Evolutionary conservation across 202 grass and related monocot species (phyloP).

Genomic region (Setaria italica): DNA sequence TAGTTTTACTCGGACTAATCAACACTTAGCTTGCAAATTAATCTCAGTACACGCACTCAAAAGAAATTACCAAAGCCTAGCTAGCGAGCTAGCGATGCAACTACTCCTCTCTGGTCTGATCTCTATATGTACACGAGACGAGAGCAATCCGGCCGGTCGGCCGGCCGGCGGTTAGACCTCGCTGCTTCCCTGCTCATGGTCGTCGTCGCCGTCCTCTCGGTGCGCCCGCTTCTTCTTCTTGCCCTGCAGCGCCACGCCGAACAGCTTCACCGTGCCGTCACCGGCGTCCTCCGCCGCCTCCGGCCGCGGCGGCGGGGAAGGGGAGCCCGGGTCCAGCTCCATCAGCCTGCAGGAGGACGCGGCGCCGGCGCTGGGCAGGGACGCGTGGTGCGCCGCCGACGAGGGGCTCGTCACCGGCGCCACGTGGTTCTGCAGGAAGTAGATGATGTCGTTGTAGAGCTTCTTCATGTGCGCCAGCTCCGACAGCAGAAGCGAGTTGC

Average conservation of each 20-base stretch:
- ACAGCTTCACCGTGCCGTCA: slow-evolving; percentile 71
- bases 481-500: slow-evolving; percentile 81
- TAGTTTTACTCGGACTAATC: slow-evolving; percentile 29
- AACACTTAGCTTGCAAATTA: slow-evolving; percentile 37
- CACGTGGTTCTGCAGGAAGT: slow-evolving; percentile 93
- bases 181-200: slow-evolving; percentile 50
- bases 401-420: slow-evolving; percentile 50
- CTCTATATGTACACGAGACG: slow-evolving; percentile 54
- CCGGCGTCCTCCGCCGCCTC: neutral
- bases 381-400: slow-evolving; percentile 17
- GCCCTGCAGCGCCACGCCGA: slow-evolving; percentile 72
- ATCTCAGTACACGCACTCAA: slow-evolving; percentile 17
- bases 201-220: slow-evolving; percentile 45
- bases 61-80: slow-evolving; percentile 42
- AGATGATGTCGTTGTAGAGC: slow-evolving; percentile 94
- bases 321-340: slow-evolving; percentile 51
- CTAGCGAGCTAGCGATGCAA: slow-evolving; percentile 21
- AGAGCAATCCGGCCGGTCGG: slow-evolving; percentile 2
- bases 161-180: slow-evolving; percentile 23
- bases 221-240: slow-evolving; percentile 66
- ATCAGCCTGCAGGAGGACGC: slow-evolving; percentile 56
- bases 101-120: slow-evolving; percentile 37
- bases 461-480: slow-evolving; percentile 96
- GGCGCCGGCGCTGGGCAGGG: neutral
- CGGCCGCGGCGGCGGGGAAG: slow-evolving; percentile 34